Evolutionary conservation across 164 flowering plant species (phyloP).

Genomic region (Annona cherimola): DNA sequence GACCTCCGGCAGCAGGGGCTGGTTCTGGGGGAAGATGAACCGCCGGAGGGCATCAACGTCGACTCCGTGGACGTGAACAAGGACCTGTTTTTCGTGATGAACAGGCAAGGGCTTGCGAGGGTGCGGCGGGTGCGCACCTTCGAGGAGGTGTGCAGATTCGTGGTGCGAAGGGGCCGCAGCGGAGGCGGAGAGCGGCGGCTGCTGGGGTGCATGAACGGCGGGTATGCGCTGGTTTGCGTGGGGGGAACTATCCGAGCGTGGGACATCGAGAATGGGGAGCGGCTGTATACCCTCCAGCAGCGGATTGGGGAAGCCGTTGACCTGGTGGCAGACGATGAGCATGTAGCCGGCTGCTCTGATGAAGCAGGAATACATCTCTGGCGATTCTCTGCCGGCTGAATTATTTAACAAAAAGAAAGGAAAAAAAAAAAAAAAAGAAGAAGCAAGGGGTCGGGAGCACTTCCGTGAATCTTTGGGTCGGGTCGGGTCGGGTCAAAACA

Average conservation of each 20-base stretch:
- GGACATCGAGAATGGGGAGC: constrained; percentile 41
- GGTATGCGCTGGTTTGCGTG: constrained; percentile 44
- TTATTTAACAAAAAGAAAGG: not conserved
- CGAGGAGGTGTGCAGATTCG: constrained; percentile 53
- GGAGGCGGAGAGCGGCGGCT: constrained; percentile 10
- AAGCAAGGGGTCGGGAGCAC: not conserved
- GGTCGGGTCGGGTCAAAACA: no score
- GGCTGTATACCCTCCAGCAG: constrained; percentile 37
- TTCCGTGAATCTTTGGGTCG: no score
- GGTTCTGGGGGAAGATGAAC: constrained; percentile 27
- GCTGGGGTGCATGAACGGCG: constrained; percentile 62
- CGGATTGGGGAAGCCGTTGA: constrained; percentile 42
- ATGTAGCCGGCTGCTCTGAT: constrained; percentile 45
- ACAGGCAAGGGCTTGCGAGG: constrained; percentile 38
- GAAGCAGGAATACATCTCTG: constrained; percentile 59
- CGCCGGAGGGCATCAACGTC: constrained; percentile 32
- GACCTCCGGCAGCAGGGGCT: constrained; percentile 37
- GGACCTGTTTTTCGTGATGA: constrained; percentile 36
- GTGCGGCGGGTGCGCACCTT: constrained; percentile 44
- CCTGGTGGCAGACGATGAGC: constrained; percentile 46
- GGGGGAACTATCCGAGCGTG: constrained; percentile 55
- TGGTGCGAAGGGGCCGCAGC: constrained; percentile 20
- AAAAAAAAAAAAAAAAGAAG: not conserved
- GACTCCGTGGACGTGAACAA: constrained; percentile 40
- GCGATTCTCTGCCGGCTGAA: constrained; percentile 20